A percentile compares a stretch with the other conserved stretches of the same genome.
phyloP scores from a whole-genome alignment of 169 alveolate genomes.

The Pseudocohnilembus persalinus region DNA sequence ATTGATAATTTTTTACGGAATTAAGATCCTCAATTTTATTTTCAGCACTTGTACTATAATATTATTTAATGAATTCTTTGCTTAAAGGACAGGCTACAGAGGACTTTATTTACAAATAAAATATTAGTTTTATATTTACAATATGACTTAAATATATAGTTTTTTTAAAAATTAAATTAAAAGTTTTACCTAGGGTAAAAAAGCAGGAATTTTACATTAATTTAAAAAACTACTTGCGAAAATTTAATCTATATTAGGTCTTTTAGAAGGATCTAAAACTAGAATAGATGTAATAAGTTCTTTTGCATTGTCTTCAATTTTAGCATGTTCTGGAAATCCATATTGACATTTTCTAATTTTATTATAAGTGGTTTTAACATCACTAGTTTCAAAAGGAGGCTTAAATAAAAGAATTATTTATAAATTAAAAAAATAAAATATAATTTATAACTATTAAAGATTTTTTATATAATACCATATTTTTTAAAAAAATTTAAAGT shows the following conservation, averaged over 20 bases:
- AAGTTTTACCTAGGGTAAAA: conserved; percentile 49
- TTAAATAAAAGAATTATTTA: conserved; percentile 72
- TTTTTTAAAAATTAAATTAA: neutral
- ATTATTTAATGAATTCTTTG: conserved; percentile 62
- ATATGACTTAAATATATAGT: conserved; percentile 39
- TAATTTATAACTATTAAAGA: conserved; percentile 65
- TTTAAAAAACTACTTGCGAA: conserved; percentile 45
- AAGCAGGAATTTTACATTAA: conserved; percentile 63
- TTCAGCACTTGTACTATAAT: conserved; percentile 3
- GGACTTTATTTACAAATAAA: too few species aligned
- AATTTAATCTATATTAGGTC: conserved; percentile 73
- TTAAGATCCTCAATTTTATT: too few species aligned
- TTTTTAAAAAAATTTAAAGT: conserved; percentile 66
- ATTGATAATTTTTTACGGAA: too few species aligned
- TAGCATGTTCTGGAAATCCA: conserved; percentile 66
- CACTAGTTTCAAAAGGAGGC: conserved; percentile 74
- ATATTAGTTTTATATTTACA: too few species aligned
- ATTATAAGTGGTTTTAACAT: conserved; percentile 72
- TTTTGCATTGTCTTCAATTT: conserved; percentile 55
- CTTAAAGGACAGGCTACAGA: conserved; percentile 77
- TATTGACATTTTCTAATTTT: conserved; percentile 65
- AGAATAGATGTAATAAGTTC: conserved; percentile 68
- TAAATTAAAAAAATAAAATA: conserved; percentile 60
- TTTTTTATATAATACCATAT: conserved; percentile 61
- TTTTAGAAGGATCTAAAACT: conserved; percentile 68